Percentiles rank a stretch among this genome's conserved stretches.
Conservation (phyloP, 2,329 filamentous ascomycete species). For the Leptographium lundbergii region DNA sequence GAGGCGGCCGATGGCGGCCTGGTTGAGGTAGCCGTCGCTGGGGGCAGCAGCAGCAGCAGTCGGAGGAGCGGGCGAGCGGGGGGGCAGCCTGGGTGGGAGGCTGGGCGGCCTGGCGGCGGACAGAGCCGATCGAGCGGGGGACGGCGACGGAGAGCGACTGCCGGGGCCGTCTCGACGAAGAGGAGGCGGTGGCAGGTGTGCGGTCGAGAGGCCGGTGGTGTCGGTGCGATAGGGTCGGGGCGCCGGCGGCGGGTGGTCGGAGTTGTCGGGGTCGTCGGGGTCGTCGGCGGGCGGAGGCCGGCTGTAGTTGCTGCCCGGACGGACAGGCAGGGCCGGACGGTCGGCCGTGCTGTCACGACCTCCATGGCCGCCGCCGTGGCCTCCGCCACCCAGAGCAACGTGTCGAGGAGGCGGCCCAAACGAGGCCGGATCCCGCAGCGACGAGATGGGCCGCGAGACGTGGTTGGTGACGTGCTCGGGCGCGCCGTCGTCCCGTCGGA, state of each 20-base stretch:
- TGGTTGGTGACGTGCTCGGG: slow-evolving; percentile 20
- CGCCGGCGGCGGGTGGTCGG: slow-evolving; percentile 28
- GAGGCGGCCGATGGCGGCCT: slow-evolving; percentile 51
- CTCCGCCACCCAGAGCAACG: slow-evolving; percentile 14
- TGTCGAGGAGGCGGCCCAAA: slow-evolving; percentile 76
- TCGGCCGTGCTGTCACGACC: slow-evolving; percentile 14
- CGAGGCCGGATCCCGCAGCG: slow-evolving; percentile 60
- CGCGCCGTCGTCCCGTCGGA: slow-evolving; percentile 20
- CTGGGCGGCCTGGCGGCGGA: not conserved
- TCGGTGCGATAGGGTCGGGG: slow-evolving; percentile 56
- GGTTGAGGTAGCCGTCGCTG: slow-evolving; percentile 27
- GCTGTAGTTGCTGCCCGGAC: slow-evolving; percentile 11
- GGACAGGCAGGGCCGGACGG: slow-evolving; percentile 1
- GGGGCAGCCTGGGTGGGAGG: slow-evolving; percentile 29
- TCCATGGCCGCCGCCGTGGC: slow-evolving; percentile 2
- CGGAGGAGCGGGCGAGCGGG: slow-evolving; percentile 4
- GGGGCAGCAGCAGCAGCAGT: not conserved
- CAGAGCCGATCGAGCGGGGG: slow-evolving; percentile 8
- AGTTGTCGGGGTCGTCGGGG: slow-evolving; percentile 13
- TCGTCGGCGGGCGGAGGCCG: not conserved
- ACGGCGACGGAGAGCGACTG: slow-evolving; percentile 18
- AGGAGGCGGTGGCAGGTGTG: slow-evolving; percentile 60
- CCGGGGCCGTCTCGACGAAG: slow-evolving; percentile 32
- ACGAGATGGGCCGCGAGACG: slow-evolving; percentile 47
- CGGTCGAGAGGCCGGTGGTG: slow-evolving; percentile 58